Percentiles rank a stretch among this genome's conserved stretches.
Conservation (phyloP, 768 basidiomycete genomes). For the Butyriboletus loyo region DNA sequence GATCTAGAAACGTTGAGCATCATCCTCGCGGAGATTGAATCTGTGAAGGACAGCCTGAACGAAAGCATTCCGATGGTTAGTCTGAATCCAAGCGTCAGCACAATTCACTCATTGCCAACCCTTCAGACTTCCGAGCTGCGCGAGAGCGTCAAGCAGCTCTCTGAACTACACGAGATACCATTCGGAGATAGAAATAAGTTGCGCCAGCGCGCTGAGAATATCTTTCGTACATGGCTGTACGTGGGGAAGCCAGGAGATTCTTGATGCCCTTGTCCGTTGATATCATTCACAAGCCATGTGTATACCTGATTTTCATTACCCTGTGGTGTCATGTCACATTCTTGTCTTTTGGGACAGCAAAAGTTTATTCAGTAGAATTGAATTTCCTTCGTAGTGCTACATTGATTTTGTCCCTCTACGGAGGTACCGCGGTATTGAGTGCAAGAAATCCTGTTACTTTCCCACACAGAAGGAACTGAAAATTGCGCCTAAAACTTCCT, state of each 20-base stretch:
- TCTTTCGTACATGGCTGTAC: conserved; percentile 16
- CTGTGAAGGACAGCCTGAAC: conserved; percentile 14
- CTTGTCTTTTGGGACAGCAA: not conserved
- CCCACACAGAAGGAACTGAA: conserved; percentile 91
- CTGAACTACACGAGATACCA: conserved; percentile 28
- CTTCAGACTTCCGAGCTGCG: conserved; percentile 19
- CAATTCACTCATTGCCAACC: not conserved
- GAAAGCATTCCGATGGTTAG: conserved; percentile 13
- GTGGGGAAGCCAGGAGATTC: not conserved
- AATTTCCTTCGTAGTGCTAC: not conserved
- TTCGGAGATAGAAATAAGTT: conserved; percentile 29
- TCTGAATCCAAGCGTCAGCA: not conserved
- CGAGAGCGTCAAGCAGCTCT: conserved; percentile 23
- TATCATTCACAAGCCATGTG: not conserved
- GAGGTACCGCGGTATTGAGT: not conserved
- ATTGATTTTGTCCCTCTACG: not conserved
- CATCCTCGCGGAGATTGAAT: conserved; percentile 31
- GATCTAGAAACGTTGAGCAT: conserved; percentile 27
- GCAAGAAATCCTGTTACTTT: conserved; percentile 42
- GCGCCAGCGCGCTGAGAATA: conserved; percentile 19
- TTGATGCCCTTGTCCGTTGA: not conserved
- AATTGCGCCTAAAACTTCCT: conserved; percentile 79
- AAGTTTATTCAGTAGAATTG: not conserved
- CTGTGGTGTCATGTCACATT: not conserved
- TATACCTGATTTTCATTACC: conserved; percentile 9